Conservation (phyloP, 2,329 filamentous ascomycete genomes). For the Pseudopyrenochaeta lycopersici region DNA sequence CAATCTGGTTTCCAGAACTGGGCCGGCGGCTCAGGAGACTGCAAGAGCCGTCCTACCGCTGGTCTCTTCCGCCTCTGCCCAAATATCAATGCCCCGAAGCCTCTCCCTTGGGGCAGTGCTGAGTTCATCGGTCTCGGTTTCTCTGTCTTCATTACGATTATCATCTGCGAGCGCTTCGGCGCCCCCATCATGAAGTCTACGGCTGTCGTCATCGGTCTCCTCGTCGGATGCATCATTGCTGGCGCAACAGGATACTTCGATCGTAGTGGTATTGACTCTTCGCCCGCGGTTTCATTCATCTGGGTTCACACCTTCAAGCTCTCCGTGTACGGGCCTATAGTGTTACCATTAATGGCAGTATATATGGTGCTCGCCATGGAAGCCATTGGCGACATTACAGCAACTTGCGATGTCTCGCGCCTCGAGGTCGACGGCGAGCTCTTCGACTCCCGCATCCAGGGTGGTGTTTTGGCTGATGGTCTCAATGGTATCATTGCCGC, state of each 20-base stretch:
- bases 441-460: conserved; percentile 81
- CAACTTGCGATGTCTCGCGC: conserved; percentile 81
- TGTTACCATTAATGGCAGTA: conserved; percentile 71
- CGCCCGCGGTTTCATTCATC: conserved; percentile 77
- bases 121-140: conserved; percentile 84
- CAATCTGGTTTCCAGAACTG: conserved; percentile 77
- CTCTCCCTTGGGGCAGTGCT: conserved; percentile 78
- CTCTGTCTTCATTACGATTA: conserved; percentile 80
- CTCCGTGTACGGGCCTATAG: conserved; percentile 74
- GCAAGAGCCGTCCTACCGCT: conserved; percentile 52
- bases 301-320: conserved; percentile 83
- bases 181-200: conserved; percentile 85
- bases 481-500: conserved; percentile 78
- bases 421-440: conserved; percentile 75
- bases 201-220: conserved; percentile 76
- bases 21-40: conserved; percentile 76
- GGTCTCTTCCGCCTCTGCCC: conserved; percentile 70
- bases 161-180: conserved; percentile 82
- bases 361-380: conserved; percentile 79
- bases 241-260: conserved; percentile 82
- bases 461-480: conserved; percentile 80
- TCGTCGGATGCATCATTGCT: conserved; percentile 81
- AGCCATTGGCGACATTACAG: conserved; percentile 81
- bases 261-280: conserved; percentile 72
- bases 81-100: conserved; percentile 71